phyloP scores from a whole-genome alignment of 2,329 filamentous ascomycete genomes.

The Dactylonectria macrodidyma region DNA sequence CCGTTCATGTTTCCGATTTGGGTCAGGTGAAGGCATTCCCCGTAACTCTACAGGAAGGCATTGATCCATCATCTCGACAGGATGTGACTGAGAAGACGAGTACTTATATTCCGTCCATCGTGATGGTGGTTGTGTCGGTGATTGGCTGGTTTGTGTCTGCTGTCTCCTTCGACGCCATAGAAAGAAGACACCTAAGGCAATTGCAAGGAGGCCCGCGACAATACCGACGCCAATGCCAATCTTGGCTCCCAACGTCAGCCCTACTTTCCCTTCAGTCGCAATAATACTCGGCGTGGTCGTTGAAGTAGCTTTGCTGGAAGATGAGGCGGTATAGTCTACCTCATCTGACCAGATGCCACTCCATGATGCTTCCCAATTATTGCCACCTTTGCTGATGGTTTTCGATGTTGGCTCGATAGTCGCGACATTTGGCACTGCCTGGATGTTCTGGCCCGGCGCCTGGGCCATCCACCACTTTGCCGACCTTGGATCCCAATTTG shows the following conservation, averaged over 20 bases:
- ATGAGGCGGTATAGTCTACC: neutral
- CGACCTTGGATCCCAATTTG: constrained; percentile 53
- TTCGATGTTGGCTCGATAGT: constrained; percentile 18
- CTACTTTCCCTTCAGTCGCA: neutral
- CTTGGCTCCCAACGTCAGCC: neutral
- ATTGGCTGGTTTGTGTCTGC: neutral
- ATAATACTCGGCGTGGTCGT: neutral
- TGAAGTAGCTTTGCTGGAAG: neutral
- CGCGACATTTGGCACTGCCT: neutral
- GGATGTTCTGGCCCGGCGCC: constrained; percentile 30
- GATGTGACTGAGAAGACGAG: neutral
- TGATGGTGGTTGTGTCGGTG: neutral
- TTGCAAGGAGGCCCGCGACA: neutral
- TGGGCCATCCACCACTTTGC: constrained; percentile 36
- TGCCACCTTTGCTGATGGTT: constrained; percentile 26
- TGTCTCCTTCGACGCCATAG: neutral
- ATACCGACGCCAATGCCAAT: neutral
- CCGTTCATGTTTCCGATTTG: neutral
- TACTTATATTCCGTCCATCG: neutral
- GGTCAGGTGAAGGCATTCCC: neutral
- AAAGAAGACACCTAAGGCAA: neutral
- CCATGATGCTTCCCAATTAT: constrained; percentile 38
- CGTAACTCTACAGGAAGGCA: neutral
- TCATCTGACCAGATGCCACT: constrained; percentile 22
- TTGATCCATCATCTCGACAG: neutral